Base-by-base conservation (phyloP, 768 basidiomycete species). In the Trametes gibbosa region DNA sequence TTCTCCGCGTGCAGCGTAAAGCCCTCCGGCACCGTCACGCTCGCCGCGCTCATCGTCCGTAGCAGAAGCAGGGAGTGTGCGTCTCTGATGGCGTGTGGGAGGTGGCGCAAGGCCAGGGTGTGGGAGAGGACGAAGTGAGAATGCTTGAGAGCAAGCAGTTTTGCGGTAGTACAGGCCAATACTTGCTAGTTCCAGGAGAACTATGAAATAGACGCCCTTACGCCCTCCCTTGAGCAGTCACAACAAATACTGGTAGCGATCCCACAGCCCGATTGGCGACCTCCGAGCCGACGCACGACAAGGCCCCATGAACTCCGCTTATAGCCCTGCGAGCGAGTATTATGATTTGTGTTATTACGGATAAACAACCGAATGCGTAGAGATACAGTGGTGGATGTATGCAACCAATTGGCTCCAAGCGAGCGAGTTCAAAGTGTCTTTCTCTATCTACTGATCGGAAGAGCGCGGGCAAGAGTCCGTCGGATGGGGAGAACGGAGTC, bases 1-100 rank as follows among this genome's bases (percentile, higher is more conserved):
- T 91, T 92, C 75, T 94, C 91, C 9, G 85, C 86, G 74, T 93
- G 88, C 59, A 94, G 76, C 12, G 81, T 83, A 72, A 84, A 90
- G 21, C 90, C 92, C 58, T 86, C 84, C 1, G 92, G 92, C 39
- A 92, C 74, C 35, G 69, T 64, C 63, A 77, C 67, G 27, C 73
- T 49, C 16, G 69, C 57, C n/a, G 49, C 41, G 50, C 50, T 59
- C 59, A 58, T 60, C 23, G 46, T 61, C n/a, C 57, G 57, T 29
- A 43, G 41, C 5, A 32, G 10, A 3, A 32, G 27, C 45, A 17
- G 32, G 24, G 3, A 42, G 9, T 23, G 24, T 46, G 32, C 6
- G 48, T 25, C 23, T 16, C 6, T 47, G n/a, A 21, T 45, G 12
- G 53, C 13, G 27, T 13, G 14, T 50, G n/a, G 14, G 24, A 23